These are phyloP conservation scores for Neckera pumila DNA, from an alignment of 225 moss, liverwort and hornwort species.

Conservation along the genomic window DNA sequence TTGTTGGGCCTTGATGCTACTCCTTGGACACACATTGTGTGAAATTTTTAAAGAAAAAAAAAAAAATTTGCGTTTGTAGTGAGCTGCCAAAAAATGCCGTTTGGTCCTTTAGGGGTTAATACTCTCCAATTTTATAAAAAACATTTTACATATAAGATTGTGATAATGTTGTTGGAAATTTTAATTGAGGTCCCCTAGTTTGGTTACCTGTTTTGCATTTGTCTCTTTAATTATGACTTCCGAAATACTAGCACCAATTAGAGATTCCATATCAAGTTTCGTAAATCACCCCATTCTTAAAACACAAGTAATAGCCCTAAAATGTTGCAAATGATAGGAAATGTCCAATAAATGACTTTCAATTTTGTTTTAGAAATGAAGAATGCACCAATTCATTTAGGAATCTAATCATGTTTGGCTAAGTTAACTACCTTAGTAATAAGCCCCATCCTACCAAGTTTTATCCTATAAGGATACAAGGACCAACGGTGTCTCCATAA, in stretches of 20 bases:
- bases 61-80: too few relatives aligned
- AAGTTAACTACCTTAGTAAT: background rate
- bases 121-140: background rate
- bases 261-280: background rate
- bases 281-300: background rate
- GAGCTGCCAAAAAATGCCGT: too few relatives aligned
- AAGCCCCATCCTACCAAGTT: too few relatives aligned
- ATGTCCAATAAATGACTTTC: background rate
- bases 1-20: too few relatives aligned
- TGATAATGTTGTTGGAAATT: background rate
- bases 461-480: fast-evolving
- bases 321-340: background rate
- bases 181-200: too few relatives aligned
- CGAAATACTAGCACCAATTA: background rate
- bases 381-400: background rate
- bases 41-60: too few relatives aligned
- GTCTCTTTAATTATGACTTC: background rate
- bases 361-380: background rate
- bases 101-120: too few relatives aligned
- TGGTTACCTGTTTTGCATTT: background rate
- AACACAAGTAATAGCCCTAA: too few relatives aligned
- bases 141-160: background rate
- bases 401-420: background rate
- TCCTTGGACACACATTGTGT: too few relatives aligned
- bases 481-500: background rate